Conservation (phyloP, 352 stramenopile species). For the Bremia lactucae region DNA sequence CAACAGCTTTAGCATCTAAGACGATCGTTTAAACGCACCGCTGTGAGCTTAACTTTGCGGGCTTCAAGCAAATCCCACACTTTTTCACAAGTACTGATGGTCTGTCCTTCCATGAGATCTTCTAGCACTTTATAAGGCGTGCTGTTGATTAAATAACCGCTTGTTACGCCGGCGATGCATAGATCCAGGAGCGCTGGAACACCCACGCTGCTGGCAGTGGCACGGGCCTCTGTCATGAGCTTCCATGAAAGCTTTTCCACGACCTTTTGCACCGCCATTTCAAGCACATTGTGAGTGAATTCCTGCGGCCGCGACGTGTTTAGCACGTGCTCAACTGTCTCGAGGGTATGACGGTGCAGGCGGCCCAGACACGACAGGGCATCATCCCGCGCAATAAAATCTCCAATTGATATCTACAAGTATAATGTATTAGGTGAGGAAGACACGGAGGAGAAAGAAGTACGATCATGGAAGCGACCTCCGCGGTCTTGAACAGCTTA, state of each 20-base stretch:
- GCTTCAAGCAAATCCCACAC: conserved; percentile 76
- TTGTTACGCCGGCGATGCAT: conserved; percentile 65
- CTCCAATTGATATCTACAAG: conserved; percentile 35
- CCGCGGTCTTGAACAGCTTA: conserved; percentile 43
- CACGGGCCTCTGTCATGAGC: conserved; percentile 46
- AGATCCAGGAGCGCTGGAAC: conserved; percentile 65
- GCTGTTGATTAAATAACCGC: conserved; percentile 52
- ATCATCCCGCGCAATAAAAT: conserved; percentile 49
- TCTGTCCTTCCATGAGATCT: conserved; percentile 81
- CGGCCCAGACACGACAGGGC: conserved; percentile 37
- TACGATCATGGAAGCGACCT: conserved; percentile 23
- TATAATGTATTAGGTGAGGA: not conserved
- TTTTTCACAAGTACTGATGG: conserved; percentile 77
- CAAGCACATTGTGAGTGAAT: conserved; percentile 48
- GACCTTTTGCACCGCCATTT: conserved; percentile 73
- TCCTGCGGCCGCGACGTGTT: conserved; percentile 29
- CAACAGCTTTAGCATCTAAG: not conserved
- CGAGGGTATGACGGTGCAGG: conserved; percentile 32
- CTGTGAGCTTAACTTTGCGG: conserved; percentile 65
- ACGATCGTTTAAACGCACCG: conserved; percentile 7
- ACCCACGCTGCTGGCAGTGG: conserved; percentile 45
- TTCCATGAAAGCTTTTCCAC: conserved; percentile 71
- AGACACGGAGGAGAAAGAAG: conserved; percentile 1
- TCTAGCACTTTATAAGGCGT: conserved; percentile 80
- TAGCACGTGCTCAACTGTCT: conserved; percentile 21